Evolutionary conservation across 1,284 basidiomycete species (phyloP).

Genomic region (Papiliotrema laurentii): DNA sequence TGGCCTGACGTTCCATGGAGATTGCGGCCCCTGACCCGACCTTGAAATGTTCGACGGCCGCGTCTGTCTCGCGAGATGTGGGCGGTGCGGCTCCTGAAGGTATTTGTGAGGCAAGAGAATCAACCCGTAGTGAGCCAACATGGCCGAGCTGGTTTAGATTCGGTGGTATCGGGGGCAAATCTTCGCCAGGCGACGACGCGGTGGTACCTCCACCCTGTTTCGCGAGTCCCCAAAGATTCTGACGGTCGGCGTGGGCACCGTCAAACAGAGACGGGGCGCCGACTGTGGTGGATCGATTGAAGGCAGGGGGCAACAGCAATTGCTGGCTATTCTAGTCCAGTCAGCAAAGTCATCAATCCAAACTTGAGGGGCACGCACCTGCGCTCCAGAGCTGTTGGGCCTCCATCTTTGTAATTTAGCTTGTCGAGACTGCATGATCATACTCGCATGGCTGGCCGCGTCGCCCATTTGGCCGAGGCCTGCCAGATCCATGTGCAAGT

Average conservation of each 20-base stretch:
- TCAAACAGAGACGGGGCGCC: constrained; percentile 31
- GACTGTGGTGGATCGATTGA: constrained; percentile 28
- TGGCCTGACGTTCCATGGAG: constrained; percentile 31
- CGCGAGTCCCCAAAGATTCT: constrained; percentile 21
- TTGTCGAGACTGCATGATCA: constrained; percentile 54
- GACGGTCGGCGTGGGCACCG: constrained; percentile 17
- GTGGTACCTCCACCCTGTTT: constrained; percentile 6
- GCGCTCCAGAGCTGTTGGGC: constrained; percentile 24
- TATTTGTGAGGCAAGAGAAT: constrained; percentile 1
- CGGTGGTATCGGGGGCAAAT: constrained; percentile 20
- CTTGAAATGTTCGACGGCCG: too few species aligned
- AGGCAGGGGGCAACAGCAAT: constrained; percentile 21
- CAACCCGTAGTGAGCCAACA: constrained; percentile 1
- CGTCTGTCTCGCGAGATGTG: too few species aligned
- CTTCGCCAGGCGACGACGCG: constrained; percentile 22
- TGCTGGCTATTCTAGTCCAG: constrained; percentile 5
- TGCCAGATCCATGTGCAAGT: constrained; percentile 34
- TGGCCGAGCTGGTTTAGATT: not conserved
- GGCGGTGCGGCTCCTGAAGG: too few species aligned
- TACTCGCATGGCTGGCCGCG: constrained; percentile 52
- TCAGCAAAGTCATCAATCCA: not conserved
- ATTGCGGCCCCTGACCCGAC: too few species aligned
- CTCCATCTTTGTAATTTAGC: constrained; percentile 56
- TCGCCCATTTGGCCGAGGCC: constrained; percentile 44
- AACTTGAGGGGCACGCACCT: constrained; percentile 9